These are phyloP conservation scores for Pseudogymnoascus sp. DNA, from an alignment of 2,329 filamentous ascomycete species.

Conservation along the genomic window DNA sequence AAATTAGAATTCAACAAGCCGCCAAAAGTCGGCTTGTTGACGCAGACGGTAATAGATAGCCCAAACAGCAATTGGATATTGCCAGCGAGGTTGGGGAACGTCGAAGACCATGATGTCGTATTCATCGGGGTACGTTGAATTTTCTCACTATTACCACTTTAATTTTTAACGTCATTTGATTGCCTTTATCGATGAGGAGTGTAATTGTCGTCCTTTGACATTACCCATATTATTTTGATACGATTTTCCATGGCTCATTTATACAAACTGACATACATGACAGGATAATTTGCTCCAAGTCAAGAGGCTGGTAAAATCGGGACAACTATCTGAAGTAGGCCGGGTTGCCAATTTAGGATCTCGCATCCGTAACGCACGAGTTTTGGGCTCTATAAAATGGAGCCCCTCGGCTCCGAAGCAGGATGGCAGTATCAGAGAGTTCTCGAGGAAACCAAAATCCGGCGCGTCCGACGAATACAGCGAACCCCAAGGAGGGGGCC, in stretches of 20 bases:
- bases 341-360: slow-evolving; percentile 72
- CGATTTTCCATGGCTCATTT: not conserved
- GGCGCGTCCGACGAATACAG: not conserved
- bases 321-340: slow-evolving; percentile 67
- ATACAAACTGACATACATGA: slow-evolving; percentile 19
- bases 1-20: slow-evolving; percentile 26
- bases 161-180: not conserved
- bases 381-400: slow-evolving; percentile 54
- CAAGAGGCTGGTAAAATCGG: slow-evolving; percentile 62
- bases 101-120: slow-evolving; percentile 69
- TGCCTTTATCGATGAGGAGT: slow-evolving; percentile 1
- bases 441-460: not conserved
- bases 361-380: slow-evolving; percentile 69
- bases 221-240: not conserved
- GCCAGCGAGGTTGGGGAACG: slow-evolving; percentile 68
- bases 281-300: slow-evolving; percentile 75
- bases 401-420: not conserved
- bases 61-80: slow-evolving; percentile 70
- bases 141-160: slow-evolving; percentile 11
- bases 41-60: slow-evolving; percentile 69
- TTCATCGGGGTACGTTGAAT: slow-evolving; percentile 66
- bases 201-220: slow-evolving; percentile 9
- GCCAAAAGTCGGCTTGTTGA: slow-evolving; percentile 64
- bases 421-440: not conserved
- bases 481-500: not conserved